phyloP scores from a whole-genome alignment of 345 rosid genomes.

The Salix purpurea region DNA sequence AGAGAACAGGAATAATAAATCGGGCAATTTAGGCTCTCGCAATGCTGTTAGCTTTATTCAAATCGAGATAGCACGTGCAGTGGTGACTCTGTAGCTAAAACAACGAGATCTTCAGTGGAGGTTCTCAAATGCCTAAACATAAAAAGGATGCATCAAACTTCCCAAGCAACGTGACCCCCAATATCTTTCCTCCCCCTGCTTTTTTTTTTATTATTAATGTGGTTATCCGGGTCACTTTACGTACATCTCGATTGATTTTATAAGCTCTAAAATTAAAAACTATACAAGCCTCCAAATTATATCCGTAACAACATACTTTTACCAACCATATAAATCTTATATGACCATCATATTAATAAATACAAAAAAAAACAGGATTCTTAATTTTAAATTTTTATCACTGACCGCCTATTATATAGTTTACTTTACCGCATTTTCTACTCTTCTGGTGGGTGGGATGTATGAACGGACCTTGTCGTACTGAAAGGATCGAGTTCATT shows the following conservation, averaged over 20 bases:
- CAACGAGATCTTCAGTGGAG: not conserved
- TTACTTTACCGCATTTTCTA: too few species aligned
- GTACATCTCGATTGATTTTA: rapidly evolving
- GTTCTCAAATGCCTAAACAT: not conserved
- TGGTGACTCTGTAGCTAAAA: too few species aligned
- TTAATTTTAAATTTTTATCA: rapidly evolving
- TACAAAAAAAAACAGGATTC: too few species aligned
- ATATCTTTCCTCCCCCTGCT: not conserved
- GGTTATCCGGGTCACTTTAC: rapidly evolving
- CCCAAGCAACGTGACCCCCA: not conserved
- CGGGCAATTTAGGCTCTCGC: not conserved
- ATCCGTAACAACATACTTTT: too few species aligned
- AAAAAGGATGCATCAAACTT: not conserved
- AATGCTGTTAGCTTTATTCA: not conserved
- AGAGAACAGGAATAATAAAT: not conserved
- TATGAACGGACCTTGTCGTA: too few species aligned
- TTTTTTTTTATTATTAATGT: too few species aligned
- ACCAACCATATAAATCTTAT: too few species aligned
- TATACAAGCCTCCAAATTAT: too few species aligned
- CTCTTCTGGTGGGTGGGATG: too few species aligned
- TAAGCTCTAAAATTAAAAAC: too few species aligned
- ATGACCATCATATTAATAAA: too few species aligned
- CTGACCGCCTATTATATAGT: too few species aligned
- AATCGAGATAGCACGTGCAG: not conserved
- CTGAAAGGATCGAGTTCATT: not conserved